Percentiles rank a stretch among this genome's conserved stretches.
Evolutionary conservation across 768 basidiomycete species (phyloP).

Genomic region (Antrodiella citrinella): DNA sequence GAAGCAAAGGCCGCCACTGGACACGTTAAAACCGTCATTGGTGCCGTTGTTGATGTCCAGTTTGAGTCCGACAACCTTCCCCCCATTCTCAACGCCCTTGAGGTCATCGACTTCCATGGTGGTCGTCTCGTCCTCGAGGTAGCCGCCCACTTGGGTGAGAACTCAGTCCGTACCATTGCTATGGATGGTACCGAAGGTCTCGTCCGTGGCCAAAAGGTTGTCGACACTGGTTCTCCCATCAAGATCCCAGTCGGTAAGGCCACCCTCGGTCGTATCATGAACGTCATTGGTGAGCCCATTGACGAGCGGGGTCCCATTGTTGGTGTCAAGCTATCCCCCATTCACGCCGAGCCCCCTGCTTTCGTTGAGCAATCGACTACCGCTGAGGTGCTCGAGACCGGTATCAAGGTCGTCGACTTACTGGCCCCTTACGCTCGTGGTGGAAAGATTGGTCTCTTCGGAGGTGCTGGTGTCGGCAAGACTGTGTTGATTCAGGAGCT

Average conservation of each 20-base stretch:
- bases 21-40: conserved; percentile 96
- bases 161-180: conserved; percentile 98
- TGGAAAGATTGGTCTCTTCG: conserved; percentile 99
- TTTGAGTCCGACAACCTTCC: conserved; percentile 94
- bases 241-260: conserved; percentile 91
- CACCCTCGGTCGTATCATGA: conserved; percentile 99
- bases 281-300: conserved; percentile 99
- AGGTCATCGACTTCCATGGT: conserved; percentile 90
- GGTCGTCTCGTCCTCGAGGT: conserved; percentile 99
- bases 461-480: conserved; percentile 99
- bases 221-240: conserved; percentile 97
- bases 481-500: conserved; percentile 99
- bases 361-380: conserved; percentile 99
- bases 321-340: conserved; percentile 85
- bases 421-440: conserved; percentile 99
- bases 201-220: conserved; percentile 94
- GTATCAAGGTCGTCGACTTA: conserved; percentile 99
- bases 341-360: conserved; percentile 94
- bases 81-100: conserved; percentile 97
- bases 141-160: conserved; percentile 97
- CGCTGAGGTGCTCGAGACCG: conserved; percentile 97
- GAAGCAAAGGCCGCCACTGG: conserved; percentile 72
- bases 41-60: conserved; percentile 99
- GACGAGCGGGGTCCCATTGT: conserved; percentile 99
- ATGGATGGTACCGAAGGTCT: conserved; percentile 99